A percentile compares a stretch with the other conserved stretches of the same genome.
Evolutionary conservation across 2,329 filamentous ascomycete genomes (phyloP).

Genomic region (Trichoderma koningii): DNA sequence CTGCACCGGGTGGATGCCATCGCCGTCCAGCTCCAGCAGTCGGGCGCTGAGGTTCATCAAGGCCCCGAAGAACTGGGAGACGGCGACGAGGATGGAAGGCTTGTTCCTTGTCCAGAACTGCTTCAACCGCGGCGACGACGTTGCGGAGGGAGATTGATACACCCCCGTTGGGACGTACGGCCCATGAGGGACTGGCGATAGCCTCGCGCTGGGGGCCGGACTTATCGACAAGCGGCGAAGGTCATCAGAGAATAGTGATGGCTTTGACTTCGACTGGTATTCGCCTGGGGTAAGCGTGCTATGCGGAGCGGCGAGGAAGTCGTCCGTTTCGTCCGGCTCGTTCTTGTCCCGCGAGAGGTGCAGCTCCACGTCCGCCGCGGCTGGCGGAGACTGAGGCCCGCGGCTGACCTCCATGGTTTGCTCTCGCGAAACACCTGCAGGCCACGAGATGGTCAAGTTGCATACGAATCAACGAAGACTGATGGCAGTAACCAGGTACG

Average conservation of each 20-base stretch:
- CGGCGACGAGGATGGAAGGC: slow-evolving; percentile 70
- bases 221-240: slow-evolving; percentile 31
- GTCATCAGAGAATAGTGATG: slow-evolving; percentile 8
- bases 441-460: neutral
- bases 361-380: slow-evolving; percentile 15
- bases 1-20: slow-evolving; percentile 79
- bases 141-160: neutral
- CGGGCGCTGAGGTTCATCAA: slow-evolving; percentile 84
- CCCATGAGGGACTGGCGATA: slow-evolving; percentile 29
- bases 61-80: slow-evolving; percentile 78
- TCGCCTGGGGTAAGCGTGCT: neutral
- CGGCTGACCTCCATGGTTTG: slow-evolving; percentile 8
- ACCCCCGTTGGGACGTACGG: slow-evolving; percentile 12
- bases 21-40: slow-evolving; percentile 70
- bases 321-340: slow-evolving; percentile 12
- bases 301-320: neutral
- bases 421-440: slow-evolving; percentile 1
- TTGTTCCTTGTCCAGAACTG: slow-evolving; percentile 66
- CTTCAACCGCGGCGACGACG: slow-evolving; percentile 33
- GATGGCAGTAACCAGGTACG: slow-evolving; percentile 1
- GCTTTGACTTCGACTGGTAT: slow-evolving; percentile 18
- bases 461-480: neutral
- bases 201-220: slow-evolving; percentile 31
- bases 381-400: slow-evolving; percentile 2
- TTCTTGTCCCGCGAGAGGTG: slow-evolving; percentile 5